Evolutionary conservation across 176 grass and related monocot genomes (phyloP), one percentile per base, ranked within the genome.

Genomic region (Phragmites australis): DNA sequence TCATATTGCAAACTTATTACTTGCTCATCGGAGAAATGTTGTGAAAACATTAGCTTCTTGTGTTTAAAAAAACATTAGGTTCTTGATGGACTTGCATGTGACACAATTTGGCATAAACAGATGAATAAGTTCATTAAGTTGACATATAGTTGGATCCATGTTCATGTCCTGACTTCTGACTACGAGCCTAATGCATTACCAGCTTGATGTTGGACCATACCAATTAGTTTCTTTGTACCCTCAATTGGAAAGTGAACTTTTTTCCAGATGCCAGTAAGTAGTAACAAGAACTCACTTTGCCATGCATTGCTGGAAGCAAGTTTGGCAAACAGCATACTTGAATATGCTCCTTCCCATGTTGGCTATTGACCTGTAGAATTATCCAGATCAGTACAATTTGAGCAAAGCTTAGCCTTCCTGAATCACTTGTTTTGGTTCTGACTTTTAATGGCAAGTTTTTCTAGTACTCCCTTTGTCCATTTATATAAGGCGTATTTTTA

Each of bases 61-160:
- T n/a, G n/a, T n/a, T 26, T 13, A 3, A 62, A n/a, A 23, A 72
- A 54, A 59, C 8, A 37, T 46, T 43, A 7, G 49, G 40, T 34
- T 21, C 6, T 70, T 29, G 11, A 48, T 47, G 49, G 42, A 49
- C 34, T 71, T 79, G 65, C 15, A 72, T 85, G 26, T 44, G 45
- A 85, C 21, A 30, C 75, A 61, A 42, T 55, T 44, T 49, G 10
- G 15, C 48, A 47, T 66, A 41, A 81, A 27, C 65, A 41, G 68
- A 71, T 62, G 42, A 30, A 71, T 70, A 5, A 19, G 22, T 50
- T 59, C 14, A 26, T 67, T 67, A 9, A 21, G 22, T 59, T 70
- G 18, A 26, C 58, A 57, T 69, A 43, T 25, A 82, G 25, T 63
- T 86, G 34, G 5, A 10, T 13, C 13, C 2, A 53, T 62, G 53